Conservation (phyloP, 805 yeast genomes). For the Candida boidinii region DNA sequence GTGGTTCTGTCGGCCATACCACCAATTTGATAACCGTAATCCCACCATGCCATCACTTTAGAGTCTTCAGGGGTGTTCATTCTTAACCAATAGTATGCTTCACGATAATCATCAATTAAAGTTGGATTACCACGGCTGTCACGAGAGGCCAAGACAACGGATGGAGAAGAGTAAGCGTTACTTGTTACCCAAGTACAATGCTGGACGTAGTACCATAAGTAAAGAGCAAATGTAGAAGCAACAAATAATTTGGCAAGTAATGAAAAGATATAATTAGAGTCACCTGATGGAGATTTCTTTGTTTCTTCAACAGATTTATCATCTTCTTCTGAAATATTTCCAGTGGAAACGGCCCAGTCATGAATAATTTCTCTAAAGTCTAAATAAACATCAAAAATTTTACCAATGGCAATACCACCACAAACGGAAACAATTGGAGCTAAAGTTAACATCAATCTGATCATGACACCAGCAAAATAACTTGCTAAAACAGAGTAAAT, state of each 20-base stretch:
- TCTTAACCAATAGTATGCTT: slow-evolving; percentile 97
- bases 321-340: background rate
- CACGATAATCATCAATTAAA: slow-evolving; percentile 94
- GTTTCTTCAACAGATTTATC: slow-evolving; percentile 11
- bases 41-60: slow-evolving; percentile 99
- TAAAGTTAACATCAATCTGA: slow-evolving; percentile 91
- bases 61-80: slow-evolving; percentile 97
- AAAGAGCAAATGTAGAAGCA: slow-evolving; percentile 57
- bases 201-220: slow-evolving; percentile 72
- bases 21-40: slow-evolving; percentile 98
- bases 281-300: slow-evolving; percentile 5
- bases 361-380: slow-evolving; percentile 34
- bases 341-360: slow-evolving; percentile 4
- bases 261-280: slow-evolving; percentile 21
- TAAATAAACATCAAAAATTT: slow-evolving; percentile 73
- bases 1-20: slow-evolving; percentile 99
- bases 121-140: slow-evolving; percentile 78
- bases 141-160: slow-evolving; percentile 84
- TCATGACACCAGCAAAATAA: slow-evolving; percentile 98
- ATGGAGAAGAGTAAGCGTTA: slow-evolving; percentile 93
- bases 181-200: slow-evolving; percentile 98
- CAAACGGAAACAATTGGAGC: slow-evolving; percentile 95
- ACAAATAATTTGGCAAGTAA: slow-evolving; percentile 55
- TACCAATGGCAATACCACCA: slow-evolving; percentile 83
- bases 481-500: slow-evolving; percentile 91